Conservation (phyloP, 2,329 filamentous ascomycete species). For the Claviceps sp. region DNA sequence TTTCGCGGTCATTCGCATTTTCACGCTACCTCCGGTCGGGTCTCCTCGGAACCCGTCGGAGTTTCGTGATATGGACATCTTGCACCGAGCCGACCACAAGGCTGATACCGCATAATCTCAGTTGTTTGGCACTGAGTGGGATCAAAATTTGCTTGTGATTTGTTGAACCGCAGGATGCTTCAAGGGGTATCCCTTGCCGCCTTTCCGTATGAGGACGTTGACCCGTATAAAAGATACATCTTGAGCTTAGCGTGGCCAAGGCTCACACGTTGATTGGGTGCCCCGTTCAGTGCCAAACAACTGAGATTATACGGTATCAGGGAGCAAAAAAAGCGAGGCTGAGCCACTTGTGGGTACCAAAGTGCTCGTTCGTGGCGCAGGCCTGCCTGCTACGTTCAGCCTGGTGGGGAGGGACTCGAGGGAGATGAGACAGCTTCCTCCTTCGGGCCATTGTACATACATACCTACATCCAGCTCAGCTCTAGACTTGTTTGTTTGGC, state of each 20-base stretch:
- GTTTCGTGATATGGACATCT: conserved; percentile 6
- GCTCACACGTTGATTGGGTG: too few relatives aligned
- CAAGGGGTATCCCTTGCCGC: too few relatives aligned
- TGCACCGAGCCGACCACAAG: background rate
- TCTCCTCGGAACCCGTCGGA: conserved; percentile 19
- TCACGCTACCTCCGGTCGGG: conserved; percentile 8
- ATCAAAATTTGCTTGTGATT: too few relatives aligned
- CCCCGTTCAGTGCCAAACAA: too few relatives aligned
- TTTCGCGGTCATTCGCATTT: conserved; percentile 7
- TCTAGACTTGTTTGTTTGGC: background rate
- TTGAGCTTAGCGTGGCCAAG: too few relatives aligned
- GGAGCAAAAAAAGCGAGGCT: background rate
- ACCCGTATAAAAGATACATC: too few relatives aligned
- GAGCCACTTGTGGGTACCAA: background rate
- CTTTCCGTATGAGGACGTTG: too few relatives aligned
- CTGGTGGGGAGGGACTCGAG: background rate
- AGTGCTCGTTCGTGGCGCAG: conserved; percentile 5
- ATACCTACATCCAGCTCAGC: background rate
- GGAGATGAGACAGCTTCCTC: background rate
- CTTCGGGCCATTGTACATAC: too few relatives aligned
- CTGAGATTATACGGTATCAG: too few relatives aligned
- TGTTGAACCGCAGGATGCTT: too few relatives aligned
- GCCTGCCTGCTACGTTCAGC: background rate
- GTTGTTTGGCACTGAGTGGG: too few relatives aligned
- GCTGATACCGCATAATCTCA: background rate